Evolutionary conservation across 305 asterid genomes (phyloP).

Genomic region (Fraxinus albicans): DNA sequence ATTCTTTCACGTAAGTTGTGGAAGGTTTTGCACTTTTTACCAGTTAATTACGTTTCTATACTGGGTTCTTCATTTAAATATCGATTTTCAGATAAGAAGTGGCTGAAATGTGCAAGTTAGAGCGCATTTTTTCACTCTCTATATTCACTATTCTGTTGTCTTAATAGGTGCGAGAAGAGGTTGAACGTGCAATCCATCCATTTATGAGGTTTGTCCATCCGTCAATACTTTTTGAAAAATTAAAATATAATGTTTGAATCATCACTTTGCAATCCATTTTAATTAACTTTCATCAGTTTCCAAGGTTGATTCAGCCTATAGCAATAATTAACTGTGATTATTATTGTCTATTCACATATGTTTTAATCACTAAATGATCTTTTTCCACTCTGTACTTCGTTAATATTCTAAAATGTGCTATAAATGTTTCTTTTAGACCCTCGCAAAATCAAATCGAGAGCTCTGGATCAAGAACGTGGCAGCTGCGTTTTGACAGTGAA

Average conservation of each 20-base stretch:
- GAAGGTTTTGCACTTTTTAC: slow-evolving; percentile 16
- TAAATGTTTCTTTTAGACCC: slow-evolving; percentile 36
- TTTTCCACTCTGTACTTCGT: background rate
- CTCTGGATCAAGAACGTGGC: slow-evolving; percentile 41
- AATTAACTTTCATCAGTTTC: background rate
- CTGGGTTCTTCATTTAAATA: background rate
- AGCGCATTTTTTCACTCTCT: slow-evolving; percentile 3
- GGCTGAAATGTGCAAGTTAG: background rate
- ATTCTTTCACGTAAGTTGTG: background rate
- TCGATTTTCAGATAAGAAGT: background rate
- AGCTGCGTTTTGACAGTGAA: slow-evolving; percentile 45
- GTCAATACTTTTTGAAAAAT: background rate
- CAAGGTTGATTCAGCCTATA: background rate
- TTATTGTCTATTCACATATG: background rate
- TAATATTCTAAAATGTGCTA: background rate
- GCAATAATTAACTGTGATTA: background rate
- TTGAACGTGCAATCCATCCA: slow-evolving; percentile 40
- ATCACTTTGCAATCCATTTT: background rate
- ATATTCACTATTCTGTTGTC: slow-evolving; percentile 15
- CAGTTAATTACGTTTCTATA: background rate
- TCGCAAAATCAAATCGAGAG: slow-evolving; percentile 34
- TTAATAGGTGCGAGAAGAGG: slow-evolving; percentile 66
- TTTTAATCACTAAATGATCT: background rate
- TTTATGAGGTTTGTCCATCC: slow-evolving; percentile 41
- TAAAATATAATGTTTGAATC: background rate